A percentile compares a stretch with the other conserved stretches of the same genome.
Conservation (phyloP, 345 rosid species). For the Isatis tinctoria region DNA sequence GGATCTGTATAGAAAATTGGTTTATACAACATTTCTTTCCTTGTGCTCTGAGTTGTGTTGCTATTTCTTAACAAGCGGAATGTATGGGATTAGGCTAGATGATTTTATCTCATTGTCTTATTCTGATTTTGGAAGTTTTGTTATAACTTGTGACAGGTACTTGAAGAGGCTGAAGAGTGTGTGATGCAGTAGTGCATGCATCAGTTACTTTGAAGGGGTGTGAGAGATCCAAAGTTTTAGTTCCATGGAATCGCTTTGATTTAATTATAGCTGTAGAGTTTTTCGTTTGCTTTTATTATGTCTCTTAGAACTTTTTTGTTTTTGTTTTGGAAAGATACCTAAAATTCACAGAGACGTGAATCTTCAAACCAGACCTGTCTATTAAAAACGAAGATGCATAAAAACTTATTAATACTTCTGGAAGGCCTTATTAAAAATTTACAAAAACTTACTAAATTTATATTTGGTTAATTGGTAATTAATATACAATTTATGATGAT, state of each 20-base stretch:
- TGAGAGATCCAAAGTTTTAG: slow-evolving; percentile 4
- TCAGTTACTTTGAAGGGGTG: slow-evolving; percentile 6
- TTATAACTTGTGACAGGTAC: slow-evolving; percentile 17
- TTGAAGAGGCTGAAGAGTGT: not conserved
- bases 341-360: no score
- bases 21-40: not conserved
- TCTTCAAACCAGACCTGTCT: no score
- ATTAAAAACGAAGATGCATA: no score
- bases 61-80: not conserved
- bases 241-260: slow-evolving; percentile 6
- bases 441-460: no score
- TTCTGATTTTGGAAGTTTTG: not conserved
- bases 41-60: no score
- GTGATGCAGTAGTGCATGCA: not conserved
- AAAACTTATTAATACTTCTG: no score
- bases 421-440: no score
- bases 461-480: no score
- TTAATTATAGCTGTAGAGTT: slow-evolving; percentile 5
- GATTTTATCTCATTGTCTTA: not conserved
- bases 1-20: no score
- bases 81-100: not conserved
- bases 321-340: not conserved
- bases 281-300: not conserved
- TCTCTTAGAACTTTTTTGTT: not conserved
- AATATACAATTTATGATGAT: no score